Evolutionary conservation across 371 early-diverging fungal species (phyloP).

Genomic region (Syncephalastrum racemosum): DNA sequence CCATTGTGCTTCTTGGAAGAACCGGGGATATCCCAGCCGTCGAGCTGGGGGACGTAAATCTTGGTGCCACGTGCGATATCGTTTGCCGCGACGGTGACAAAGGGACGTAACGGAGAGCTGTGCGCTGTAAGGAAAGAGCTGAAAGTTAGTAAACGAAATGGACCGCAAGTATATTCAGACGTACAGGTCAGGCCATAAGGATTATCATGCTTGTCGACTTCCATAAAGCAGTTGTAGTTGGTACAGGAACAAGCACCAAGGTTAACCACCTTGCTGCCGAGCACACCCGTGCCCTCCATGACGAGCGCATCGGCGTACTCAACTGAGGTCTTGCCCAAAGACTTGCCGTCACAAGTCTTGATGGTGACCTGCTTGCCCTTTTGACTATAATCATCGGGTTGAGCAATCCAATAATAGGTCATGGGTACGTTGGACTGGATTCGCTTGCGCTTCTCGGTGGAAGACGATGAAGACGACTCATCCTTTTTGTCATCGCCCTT

Average conservation of each 20-base stretch:
- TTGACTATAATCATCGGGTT: conserved; percentile 17
- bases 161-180: neutral
- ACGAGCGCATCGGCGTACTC: conserved; percentile 27
- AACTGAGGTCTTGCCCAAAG: conserved; percentile 19
- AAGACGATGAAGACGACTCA: neutral
- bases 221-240: conserved; percentile 29
- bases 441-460: conserved; percentile 15
- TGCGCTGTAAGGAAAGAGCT: conserved; percentile 3
- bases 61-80: conserved; percentile 35
- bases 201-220: conserved; percentile 20
- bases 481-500: conserved; percentile 11
- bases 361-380: conserved; percentile 20
- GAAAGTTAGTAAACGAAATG: neutral
- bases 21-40: conserved; percentile 24
- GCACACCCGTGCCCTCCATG: conserved; percentile 32
- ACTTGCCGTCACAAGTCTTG: conserved; percentile 30
- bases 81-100: conserved; percentile 24
- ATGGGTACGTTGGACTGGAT: conserved; percentile 15
- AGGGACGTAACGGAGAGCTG: conserved; percentile 24
- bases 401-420: conserved; percentile 35
- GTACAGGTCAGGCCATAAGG: conserved; percentile 27
- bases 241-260: conserved; percentile 29
- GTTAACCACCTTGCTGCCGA: conserved; percentile 23
- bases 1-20: conserved; percentile 30
- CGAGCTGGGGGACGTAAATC: conserved; percentile 27